Evolutionary conservation across 495 filamentous ascomycete genomes (phyloP).

Genomic region (Podospora tetraspora): DNA sequence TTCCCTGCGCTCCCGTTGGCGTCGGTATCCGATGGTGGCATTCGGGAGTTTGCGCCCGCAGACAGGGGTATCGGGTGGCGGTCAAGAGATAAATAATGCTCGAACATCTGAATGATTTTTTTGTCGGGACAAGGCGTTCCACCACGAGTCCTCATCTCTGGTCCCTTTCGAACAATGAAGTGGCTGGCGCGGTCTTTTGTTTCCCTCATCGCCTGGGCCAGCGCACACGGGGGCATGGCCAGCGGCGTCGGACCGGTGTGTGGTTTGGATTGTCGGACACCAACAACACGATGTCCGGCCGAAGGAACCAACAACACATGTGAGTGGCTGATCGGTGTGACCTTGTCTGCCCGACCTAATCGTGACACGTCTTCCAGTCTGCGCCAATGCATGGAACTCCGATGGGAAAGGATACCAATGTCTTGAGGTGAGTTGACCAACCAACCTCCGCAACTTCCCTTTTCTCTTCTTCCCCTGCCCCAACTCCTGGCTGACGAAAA

Average conservation of each 20-base stretch:
- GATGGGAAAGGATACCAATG: slow-evolving; percentile 9
- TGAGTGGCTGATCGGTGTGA: too few species aligned
- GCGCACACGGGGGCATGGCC: not conserved
- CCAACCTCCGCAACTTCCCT: not conserved
- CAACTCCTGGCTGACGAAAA: not conserved
- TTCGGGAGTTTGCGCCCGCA: too few species aligned
- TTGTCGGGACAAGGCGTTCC: too few species aligned
- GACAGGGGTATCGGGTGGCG: too few species aligned
- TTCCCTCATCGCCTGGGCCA: slow-evolving; percentile 1
- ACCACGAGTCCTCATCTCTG: not conserved
- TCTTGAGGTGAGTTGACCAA: not conserved
- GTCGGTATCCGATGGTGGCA: too few species aligned
- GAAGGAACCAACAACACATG: slow-evolving; percentile 1
- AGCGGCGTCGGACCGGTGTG: slow-evolving; percentile 1
- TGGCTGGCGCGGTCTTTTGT: slow-evolving; percentile 1
- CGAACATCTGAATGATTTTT: too few species aligned
- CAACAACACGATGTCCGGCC: not conserved
- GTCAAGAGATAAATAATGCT: too few species aligned
- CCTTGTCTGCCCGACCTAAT: too few species aligned
- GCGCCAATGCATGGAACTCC: slow-evolving; percentile 11
- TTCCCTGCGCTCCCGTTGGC: too few species aligned
- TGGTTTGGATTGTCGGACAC: slow-evolving; percentile 3
- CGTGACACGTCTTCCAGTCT: slow-evolving; percentile 3
- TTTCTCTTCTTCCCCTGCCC: not conserved
- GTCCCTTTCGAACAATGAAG: not conserved